phyloP scores from a whole-genome alignment of 805 yeast species.

The Metschnikowia orientalis region DNA sequence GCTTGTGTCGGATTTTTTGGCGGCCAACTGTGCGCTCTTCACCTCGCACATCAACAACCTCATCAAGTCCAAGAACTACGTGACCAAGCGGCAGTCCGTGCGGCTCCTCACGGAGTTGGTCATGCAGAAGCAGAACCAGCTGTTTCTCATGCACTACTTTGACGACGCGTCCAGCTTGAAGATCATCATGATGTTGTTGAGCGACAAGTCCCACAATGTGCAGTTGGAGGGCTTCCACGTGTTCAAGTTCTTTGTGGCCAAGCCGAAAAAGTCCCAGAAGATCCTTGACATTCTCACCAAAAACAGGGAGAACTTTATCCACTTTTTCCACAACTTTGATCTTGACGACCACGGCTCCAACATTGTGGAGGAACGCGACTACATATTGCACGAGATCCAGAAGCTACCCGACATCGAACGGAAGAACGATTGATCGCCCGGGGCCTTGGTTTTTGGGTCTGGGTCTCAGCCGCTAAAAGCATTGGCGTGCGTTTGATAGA shows the following conservation, averaged over 20 bases:
- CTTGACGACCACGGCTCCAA: conserved; percentile 59
- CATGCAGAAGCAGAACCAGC: conserved; percentile 63
- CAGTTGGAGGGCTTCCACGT: conserved; percentile 90
- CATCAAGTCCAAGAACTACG: conserved; percentile 77
- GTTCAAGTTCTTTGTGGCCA: conserved; percentile 93
- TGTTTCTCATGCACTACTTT: conserved; percentile 71
- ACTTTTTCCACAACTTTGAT: conserved; percentile 63
- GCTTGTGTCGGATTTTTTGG: conserved; percentile 67
- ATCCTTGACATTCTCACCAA: conserved; percentile 77
- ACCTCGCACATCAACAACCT: conserved; percentile 60
- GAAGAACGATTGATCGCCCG: conserved; percentile 8
- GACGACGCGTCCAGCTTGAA: conserved; percentile 80
- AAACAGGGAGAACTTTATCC: conserved; percentile 72
- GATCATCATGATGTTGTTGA: conserved; percentile 75
- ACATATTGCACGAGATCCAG: conserved; percentile 70
- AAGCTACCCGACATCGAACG: conserved; percentile 59
- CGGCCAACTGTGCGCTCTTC: conserved; percentile 52
- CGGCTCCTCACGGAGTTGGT: conserved; percentile 71
- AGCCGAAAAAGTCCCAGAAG: conserved; percentile 81
- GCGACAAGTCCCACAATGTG: conserved; percentile 85
- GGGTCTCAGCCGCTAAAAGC: not conserved
- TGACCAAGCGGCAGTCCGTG: conserved; percentile 86
- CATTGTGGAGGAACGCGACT: conserved; percentile 75
- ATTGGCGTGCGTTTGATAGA: too few relatives aligned
- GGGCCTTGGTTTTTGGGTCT: too few relatives aligned